phyloP scores from a whole-genome alignment of 768 basidiomycete genomes.

The Pleurotus tuoliensis region DNA sequence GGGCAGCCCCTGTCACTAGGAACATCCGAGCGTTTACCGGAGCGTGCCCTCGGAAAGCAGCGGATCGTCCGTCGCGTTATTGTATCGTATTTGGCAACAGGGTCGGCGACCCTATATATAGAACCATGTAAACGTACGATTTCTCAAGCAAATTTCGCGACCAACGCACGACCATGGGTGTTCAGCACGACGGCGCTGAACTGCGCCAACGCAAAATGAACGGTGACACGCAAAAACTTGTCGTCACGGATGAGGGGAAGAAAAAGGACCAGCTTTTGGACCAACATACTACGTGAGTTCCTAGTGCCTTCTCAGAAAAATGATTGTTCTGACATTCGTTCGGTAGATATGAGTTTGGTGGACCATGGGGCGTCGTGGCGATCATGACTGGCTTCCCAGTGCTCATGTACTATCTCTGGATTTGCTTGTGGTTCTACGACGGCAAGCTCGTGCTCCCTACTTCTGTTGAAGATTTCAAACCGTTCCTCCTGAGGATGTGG shows the following conservation, averaged over 20 bases:
- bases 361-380: conserved; percentile 82
- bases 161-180: background rate
- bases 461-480: conserved; percentile 65
- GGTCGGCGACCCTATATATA: too few relatives aligned
- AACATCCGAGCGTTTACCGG: too few relatives aligned
- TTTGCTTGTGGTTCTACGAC: conserved; percentile 94
- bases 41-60: too few relatives aligned
- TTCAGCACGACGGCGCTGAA: background rate
- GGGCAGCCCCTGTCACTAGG: too few relatives aligned
- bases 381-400: conserved; percentile 95
- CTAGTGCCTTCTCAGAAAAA: background rate
- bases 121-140: conserved; percentile 1
- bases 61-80: background rate
- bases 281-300: conserved; percentile 53
- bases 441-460: conserved; percentile 72
- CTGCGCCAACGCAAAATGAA: conserved; percentile 11
- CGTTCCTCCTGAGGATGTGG: conserved; percentile 83
- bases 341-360: conserved; percentile 93
- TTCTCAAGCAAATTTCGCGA: background rate
- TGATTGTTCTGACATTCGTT: conserved; percentile 7
- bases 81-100: background rate
- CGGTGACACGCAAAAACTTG: conserved; percentile 21
- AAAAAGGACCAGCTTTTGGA: conserved; percentile 73
- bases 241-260: conserved; percentile 66
- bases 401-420: conserved; percentile 99